Evolutionary conservation across 2,329 filamentous ascomycete genomes (phyloP), one percentile per base, ranked within the genome.

Genomic region (Paecilomyces sp.): DNA sequence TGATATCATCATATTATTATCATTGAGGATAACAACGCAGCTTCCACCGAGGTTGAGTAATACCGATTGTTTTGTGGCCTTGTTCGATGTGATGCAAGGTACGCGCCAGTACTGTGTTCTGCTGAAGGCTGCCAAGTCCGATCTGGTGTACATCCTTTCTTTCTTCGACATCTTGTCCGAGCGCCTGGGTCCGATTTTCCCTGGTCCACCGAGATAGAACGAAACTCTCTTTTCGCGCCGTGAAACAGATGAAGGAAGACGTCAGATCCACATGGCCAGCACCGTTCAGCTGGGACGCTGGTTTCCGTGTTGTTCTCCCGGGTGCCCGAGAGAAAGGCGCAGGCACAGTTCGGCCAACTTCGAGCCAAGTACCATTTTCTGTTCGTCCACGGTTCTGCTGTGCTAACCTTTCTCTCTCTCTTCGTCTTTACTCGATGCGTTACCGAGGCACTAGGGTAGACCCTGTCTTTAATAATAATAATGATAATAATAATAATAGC

Each of bases 191-290:
- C 36, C 15, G 13, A 41, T 52, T 60, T 3, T 53, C 59, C 8
- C 8, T 52, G 58, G 22, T 41, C 59, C 34, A 60, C 55, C 7
- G 52, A 18, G 11, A 55, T 55, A 22, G 57, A 57, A 28, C 54
- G 55, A 36, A 60, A 54, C 22, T 28, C 11, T 55, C 15, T 24
- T 36, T 47, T 8, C 18, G 41, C 15, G n/a, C 41, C 18, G 13
- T n/a, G 4, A 18, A 47, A 33, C 41, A 50, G 41, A n/a, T 4
- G 18, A 15, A 28, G 25, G 25, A 53, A 25, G 51, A 53, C 51
- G 51, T 53, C 51, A 53, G 51, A 53, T 53, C 51, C 51, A 53
- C 51, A 53, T 53, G 51, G 51, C 24, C 51, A 24, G 51, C 22
- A 30, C 51, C 51, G 8, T 53, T n/a, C 51, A 53, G 51, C 25